Evolutionary conservation across 2,329 filamentous ascomycete species (phyloP).

Genomic region (Hypomyces rosellus): DNA sequence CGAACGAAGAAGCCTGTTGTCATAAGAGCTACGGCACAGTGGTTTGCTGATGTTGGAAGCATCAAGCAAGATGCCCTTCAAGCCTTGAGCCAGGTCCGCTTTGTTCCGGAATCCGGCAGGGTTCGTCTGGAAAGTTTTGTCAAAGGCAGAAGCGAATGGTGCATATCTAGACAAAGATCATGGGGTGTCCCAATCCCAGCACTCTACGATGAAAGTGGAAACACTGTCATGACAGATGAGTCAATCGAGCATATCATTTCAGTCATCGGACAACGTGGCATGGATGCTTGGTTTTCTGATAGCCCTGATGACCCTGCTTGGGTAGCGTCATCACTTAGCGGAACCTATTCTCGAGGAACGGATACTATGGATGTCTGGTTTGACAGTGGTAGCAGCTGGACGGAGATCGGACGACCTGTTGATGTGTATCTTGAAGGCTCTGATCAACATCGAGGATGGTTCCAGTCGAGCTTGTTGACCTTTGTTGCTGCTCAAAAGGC

Average conservation of each 20-base stretch:
- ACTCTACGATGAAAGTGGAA: conserved; percentile 66
- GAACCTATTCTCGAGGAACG: conserved; percentile 64
- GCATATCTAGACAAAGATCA: conserved; percentile 88
- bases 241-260: conserved; percentile 80
- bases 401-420: conserved; percentile 49
- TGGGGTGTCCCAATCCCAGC: conserved; percentile 98
- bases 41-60: conserved; percentile 87
- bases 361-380: conserved; percentile 99
- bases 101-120: conserved; percentile 70
- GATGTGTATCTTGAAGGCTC: conserved; percentile 92
- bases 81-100: conserved; percentile 65
- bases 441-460: conserved; percentile 97
- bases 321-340: conserved; percentile 60
- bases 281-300: conserved; percentile 95
- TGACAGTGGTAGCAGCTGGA: conserved; percentile 95
- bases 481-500: conserved; percentile 60
- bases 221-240: conserved; percentile 71
- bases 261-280: conserved; percentile 68
- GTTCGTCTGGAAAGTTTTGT: conserved; percentile 79
- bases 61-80: conserved; percentile 71
- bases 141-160: conserved; percentile 88
- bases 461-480: conserved; percentile 91
- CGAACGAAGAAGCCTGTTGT: conserved; percentile 90
- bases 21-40: conserved; percentile 87
- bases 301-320: conserved; percentile 66